These are phyloP conservation scores for Pythium periplocum DNA, from an alignment of 352 stramenopile species.

Conservation along the genomic window DNA sequence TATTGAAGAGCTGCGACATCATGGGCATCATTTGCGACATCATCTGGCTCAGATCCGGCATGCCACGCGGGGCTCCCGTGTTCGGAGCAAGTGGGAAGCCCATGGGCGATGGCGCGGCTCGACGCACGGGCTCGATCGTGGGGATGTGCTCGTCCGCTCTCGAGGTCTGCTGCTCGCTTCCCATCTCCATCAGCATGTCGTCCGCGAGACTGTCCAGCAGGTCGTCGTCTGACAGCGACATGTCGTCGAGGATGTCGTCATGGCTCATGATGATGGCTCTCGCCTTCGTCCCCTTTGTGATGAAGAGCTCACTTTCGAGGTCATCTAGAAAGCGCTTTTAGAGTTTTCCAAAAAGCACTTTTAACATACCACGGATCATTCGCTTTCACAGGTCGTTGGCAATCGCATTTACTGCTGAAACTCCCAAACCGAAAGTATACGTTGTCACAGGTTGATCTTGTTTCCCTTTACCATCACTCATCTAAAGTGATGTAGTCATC, in stretches of 20 bases:
- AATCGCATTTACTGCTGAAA: no score
- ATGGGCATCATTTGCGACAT: slow-evolving; percentile 88
- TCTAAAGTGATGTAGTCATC: no score
- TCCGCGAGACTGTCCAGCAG: slow-evolving; percentile 75
- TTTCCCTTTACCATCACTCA: no score
- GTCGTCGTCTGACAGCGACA: slow-evolving; percentile 85
- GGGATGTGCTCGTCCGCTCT: slow-evolving; percentile 13
- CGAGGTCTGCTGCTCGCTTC: slow-evolving; percentile 14
- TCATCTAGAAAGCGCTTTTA: no score
- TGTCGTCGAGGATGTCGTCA: slow-evolving; percentile 73
- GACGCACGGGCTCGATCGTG: slow-evolving; percentile 19
- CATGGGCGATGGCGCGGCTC: slow-evolving; percentile 11
- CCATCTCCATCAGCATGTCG: slow-evolving; percentile 78
- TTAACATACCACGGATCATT: no score
- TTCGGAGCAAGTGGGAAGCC: slow-evolving; percentile 19
- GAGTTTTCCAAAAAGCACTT: no score
- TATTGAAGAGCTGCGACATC: slow-evolving; percentile 80
- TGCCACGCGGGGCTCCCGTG: slow-evolving; percentile 9
- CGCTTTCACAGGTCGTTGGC: no score
- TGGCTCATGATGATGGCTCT: slow-evolving; percentile 33
- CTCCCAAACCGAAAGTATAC: no score
- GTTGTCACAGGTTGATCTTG: no score
- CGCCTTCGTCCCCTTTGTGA: no score
- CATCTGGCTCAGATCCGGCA: slow-evolving; percentile 75
- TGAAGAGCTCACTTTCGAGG: no score